Base-by-base conservation (phyloP, 345 rosid genomes). In the Citrus cavaleriei region DNA sequence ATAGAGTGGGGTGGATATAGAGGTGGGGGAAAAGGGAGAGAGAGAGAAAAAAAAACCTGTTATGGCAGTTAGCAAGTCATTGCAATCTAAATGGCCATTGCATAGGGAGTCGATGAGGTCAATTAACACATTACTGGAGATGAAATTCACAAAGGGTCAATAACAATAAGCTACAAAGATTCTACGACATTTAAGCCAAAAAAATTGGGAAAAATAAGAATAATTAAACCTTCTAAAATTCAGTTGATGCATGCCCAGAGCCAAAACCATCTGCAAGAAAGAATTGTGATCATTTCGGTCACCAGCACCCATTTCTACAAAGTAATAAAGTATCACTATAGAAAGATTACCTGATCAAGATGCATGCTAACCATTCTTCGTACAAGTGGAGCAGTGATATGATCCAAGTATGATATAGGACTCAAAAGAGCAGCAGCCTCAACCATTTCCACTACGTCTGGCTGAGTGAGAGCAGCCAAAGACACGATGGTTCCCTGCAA, bases 381-480 rank as follows among this genome's bases (percentile, higher is more conserved):
- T 54, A 90, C 97, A 84, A 93, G 93, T 54, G 97, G 94, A 83
- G 97, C 92, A 58, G 81, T 90, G 66, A 91, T 81, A 86, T 93
- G 97, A 64, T 85, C 94, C 88, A 95, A 87, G 87, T 90, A 93
- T 54, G 99, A 86, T 83, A 95, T 95, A 70, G 99, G 98, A 77
- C 88, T 89, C 68, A 95, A 87, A 82, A 95, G 90, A 18, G 98
- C 97, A 80, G 95, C 99, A 81, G 98, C 99, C 86, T 89, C 95
- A 77, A 95, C 93, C 97, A 90, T 89, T 79, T 90, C 88, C 7
- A 79, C 90, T 27, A 95, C 78, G 66, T 84, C 86, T 10, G 93
- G 91, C 79, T 89, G 93, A 68, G 95, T 90, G 82, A 95, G 89
- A 78, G 98, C 99, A 79, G 97, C 97, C 69, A 92, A 85, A 68